Base-by-base conservation (phyloP, 2,329 filamentous ascomycete species). In the Pseudocercospora musae region DNA sequence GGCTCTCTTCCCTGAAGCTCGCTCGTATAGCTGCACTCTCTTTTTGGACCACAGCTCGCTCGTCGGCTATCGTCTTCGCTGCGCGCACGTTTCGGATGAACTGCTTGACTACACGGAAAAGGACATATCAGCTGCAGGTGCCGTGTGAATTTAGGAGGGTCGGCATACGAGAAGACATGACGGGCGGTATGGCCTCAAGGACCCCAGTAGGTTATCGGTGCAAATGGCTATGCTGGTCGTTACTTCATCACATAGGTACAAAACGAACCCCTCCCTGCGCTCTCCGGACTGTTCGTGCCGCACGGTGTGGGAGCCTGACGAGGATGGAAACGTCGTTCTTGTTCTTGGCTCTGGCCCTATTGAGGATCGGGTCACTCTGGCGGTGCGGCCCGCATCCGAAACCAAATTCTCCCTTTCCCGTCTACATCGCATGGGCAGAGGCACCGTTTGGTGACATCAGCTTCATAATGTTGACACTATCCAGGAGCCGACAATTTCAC, bases 81-180 rank as follows among this genome's bases (percentile, higher is more conserved):
- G 95, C 94, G 77, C 95, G 92, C 76, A 99, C 95, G 80, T 97
- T 98, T 77, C 95, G 93, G 79, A 99, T 99, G 81, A 99, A 99
- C 81, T 98, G 95, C 82, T 99, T 99, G 78, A 99, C 95, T 98
- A 75, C 18, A 44, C 21, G 8, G 15, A 9, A 52, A 7, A 9
- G 6, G 2, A 13, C 44, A 57, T 44, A 48, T 61, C 54, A 65
- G 62, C 48, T 52, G 31, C 48, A 25, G 15, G 15, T 27, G 25
- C 15, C 7, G 21, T 23, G 48, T 25, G 25, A 25, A 18, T 18
- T 49, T 48, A 23, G 53, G 37, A 37, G 50, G 46, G 31, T 31
- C 13, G 40, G 61, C 65, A 48, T 67, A 67, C 65, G 60, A 56
- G 65, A 67, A 60, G 62, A 65, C 65, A 67, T 66, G 27, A 60